Evolutionary conservation across 2,329 filamentous ascomycete species (phyloP), one percentile per base, ranked within the genome.

Genomic region (Ceratocystiopsis brevicomis): DNA sequence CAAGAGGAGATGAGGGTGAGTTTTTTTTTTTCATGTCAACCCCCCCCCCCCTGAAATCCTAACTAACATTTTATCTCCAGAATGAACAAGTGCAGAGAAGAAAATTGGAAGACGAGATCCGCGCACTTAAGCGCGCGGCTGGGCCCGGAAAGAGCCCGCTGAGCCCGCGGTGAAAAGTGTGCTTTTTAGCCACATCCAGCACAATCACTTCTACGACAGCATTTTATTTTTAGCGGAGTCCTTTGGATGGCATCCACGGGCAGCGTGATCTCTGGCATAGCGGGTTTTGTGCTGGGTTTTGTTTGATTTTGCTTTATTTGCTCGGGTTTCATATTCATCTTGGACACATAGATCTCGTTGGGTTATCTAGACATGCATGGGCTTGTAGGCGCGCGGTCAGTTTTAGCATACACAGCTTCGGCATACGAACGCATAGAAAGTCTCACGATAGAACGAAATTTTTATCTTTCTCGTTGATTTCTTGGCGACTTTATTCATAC

Each of bases 1-100:
- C 67, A 71, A 48, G 67, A 71, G 49, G 69, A 70, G 46, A 53
- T 72, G 37, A 62, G 58, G 59, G 67, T 69, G 54, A 52, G 66
- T 52, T 10, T 45, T 21, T 39, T 16, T 21, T 13, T 36, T 16
- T 6, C n/a, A n/a, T n/a, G n/a, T n/a, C 15, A 18, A 12, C 35
- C 3, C 10, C 12, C 21, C 21, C 21, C 25, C 25, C 2, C 25
- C 25, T 6, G 8, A 37, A n/a, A 18, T 41, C n/a, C 41, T 9
- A 30, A 33, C 59, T 63, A 53, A 64, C 51, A 35, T 4, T 2
- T n/a, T 30, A 2, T 30, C 8, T 30, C 11, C 44, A 71, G 67
- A 66, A 67, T 59, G 68, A 72, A 49, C 67, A 69, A 53, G 52
- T 56, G 45, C 62, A 58, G 49, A 58, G 60, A 44, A 59, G 68